Evolutionary conservation across 2,329 filamentous ascomycete genomes (phyloP).

Genomic region (Colletotrichum eremochloae): DNA sequence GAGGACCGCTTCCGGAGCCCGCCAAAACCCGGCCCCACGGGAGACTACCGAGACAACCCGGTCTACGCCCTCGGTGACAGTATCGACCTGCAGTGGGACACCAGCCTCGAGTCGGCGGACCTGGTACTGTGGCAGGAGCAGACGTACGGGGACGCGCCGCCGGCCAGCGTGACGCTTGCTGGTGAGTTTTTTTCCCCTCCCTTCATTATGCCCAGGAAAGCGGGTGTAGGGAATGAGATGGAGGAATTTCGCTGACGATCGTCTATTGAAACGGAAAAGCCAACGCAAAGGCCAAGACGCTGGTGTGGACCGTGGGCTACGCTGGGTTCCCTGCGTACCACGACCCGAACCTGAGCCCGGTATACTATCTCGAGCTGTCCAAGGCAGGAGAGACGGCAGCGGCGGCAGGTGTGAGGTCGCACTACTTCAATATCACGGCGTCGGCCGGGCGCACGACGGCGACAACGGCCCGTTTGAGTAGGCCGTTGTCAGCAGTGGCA

Average conservation of each 20-base stretch:
- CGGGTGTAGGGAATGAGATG: too few species aligned
- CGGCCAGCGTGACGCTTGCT: neutral
- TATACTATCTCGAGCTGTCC: conserved; percentile 13
- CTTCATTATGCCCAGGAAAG: too few species aligned
- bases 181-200: neutral
- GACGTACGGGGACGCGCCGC: neutral
- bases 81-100: conserved; percentile 46
- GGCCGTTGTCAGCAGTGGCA: neutral
- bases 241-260: neutral
- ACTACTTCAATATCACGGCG: conserved; percentile 22
- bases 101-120: conserved; percentile 30
- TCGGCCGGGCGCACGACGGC: neutral
- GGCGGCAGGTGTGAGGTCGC: neutral
- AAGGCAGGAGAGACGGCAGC: neutral
- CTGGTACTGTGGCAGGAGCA: conserved; percentile 9
- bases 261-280: neutral
- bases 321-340: neutral
- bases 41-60: conserved; percentile 46
- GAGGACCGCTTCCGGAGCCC: conserved; percentile 12
- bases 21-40: neutral
- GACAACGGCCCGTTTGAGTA: neutral
- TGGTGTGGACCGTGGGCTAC: conserved; percentile 9
- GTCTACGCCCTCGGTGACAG: conserved; percentile 44
- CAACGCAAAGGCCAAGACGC: neutral
- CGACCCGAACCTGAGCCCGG: conserved; percentile 1